A percentile compares a stretch with the other conserved stretches of the same genome.
Conservation (phyloP, 2,329 filamentous ascomycete genomes). For the Cadophora luteo-olivacea region DNA sequence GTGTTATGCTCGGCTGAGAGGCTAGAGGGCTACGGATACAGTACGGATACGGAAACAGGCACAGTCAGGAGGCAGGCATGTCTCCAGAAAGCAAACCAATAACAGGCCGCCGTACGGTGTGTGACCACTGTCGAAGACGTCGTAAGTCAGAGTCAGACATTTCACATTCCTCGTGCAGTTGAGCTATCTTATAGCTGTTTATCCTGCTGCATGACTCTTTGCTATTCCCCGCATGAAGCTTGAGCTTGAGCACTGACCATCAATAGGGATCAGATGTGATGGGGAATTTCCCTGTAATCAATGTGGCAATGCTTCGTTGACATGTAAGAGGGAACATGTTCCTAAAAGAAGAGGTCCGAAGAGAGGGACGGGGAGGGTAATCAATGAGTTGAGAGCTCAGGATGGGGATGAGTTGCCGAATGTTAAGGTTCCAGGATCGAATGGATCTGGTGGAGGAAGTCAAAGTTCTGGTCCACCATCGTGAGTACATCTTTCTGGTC, state of each 20-base stretch:
- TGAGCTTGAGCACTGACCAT: constrained; percentile 33
- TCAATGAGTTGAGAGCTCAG: constrained; percentile 63
- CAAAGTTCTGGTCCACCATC: constrained; percentile 35
- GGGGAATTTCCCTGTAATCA: constrained; percentile 63
- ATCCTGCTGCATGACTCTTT: too few species aligned
- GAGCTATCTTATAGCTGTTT: background rate
- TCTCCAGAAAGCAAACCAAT: constrained; percentile 39
- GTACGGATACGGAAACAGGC: background rate
- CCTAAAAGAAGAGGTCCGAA: constrained; percentile 70
- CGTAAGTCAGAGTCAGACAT: constrained; percentile 43
- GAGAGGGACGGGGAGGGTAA: constrained; percentile 65
- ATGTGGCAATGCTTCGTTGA: constrained; percentile 62
- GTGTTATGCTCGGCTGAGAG: background rate
- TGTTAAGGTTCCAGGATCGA: constrained; percentile 43
- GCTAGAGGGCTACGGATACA: background rate
- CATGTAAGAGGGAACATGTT: constrained; percentile 69
- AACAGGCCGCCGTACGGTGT: constrained; percentile 47
- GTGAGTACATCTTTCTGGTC: constrained; percentile 30
- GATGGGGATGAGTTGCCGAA: constrained; percentile 49
- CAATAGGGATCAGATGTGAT: constrained; percentile 53
- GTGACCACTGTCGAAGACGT: constrained; percentile 53
- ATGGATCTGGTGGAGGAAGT: constrained; percentile 31
- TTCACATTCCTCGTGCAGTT: background rate
- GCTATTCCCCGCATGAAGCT: background rate
- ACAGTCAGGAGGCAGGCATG: constrained; percentile 34